Conservation (phyloP, 805 yeast species). For the Candida wancherniae region DNA sequence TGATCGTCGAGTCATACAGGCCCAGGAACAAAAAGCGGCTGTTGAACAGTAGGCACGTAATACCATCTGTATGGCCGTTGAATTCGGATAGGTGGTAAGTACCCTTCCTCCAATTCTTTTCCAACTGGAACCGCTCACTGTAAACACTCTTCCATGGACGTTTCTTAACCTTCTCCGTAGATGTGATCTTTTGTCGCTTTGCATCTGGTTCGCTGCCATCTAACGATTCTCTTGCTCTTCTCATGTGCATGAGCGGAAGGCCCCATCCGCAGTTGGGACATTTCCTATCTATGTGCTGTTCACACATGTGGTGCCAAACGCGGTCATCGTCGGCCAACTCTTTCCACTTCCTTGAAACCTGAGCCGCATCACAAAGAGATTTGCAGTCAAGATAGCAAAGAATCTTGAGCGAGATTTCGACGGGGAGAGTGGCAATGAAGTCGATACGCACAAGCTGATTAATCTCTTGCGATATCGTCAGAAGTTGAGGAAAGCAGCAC, state of each 20-base stretch:
- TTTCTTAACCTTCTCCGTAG: constrained; percentile 18
- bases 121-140: constrained; percentile 84
- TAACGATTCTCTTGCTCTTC: constrained; percentile 52
- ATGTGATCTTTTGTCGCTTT: constrained; percentile 9
- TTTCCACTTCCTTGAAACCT: constrained; percentile 85
- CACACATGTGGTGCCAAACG: constrained; percentile 98
- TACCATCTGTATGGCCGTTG: constrained; percentile 81
- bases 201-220: constrained; percentile 7
- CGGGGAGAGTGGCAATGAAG: constrained; percentile 78
- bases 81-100: constrained; percentile 58
- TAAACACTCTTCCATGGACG: constrained; percentile 97
- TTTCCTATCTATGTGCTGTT: constrained; percentile 94
- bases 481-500: constrained; percentile 92
- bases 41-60: constrained; percentile 83
- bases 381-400: constrained; percentile 87
- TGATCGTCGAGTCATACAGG: constrained; percentile 83
- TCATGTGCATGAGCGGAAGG: constrained; percentile 87
- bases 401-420: constrained; percentile 79
- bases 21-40: constrained; percentile 78
- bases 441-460: constrained; percentile 79
- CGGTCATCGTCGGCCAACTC: constrained; percentile 89
- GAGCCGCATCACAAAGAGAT: constrained; percentile 91
- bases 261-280: constrained; percentile 99
- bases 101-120: constrained; percentile 93
- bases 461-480: constrained; percentile 79